Percentiles rank a stretch among this genome's conserved stretches.
Evolutionary conservation across 2,329 filamentous ascomycete species (phyloP).

Genomic region (Hansfordia pulvinata): DNA sequence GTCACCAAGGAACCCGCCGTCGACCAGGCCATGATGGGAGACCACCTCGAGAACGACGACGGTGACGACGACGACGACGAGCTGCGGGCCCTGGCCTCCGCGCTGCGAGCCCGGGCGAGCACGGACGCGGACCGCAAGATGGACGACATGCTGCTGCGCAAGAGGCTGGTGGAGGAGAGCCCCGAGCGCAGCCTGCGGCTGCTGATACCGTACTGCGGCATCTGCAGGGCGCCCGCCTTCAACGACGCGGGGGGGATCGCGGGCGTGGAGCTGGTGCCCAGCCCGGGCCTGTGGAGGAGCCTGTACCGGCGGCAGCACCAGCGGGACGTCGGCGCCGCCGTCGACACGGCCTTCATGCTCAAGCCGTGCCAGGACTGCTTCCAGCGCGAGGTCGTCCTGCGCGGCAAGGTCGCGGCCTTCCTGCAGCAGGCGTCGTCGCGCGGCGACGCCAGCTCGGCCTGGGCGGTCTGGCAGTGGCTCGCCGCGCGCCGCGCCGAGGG

Average conservation of each 20-base stretch:
- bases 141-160: conserved; percentile 1
- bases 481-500: conserved; percentile 3
- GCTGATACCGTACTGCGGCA: conserved; percentile 8
- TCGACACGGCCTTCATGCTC: conserved; percentile 8
- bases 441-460: conserved; percentile 3
- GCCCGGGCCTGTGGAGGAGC: conserved; percentile 8
- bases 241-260: conserved; percentile 3
- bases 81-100: neutral
- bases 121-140: neutral
- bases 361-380: conserved; percentile 9
- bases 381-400: conserved; percentile 6
- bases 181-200: conserved; percentile 6
- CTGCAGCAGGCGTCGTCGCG: conserved; percentile 3
- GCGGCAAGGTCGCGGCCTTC: conserved; percentile 4
- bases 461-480: conserved; percentile 10
- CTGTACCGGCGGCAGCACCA: neutral
- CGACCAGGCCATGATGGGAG: conserved; percentile 1
- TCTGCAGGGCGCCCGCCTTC: conserved; percentile 7
- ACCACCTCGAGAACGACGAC: neutral
- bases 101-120: neutral
- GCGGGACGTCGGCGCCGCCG: conserved; percentile 1
- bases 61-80: neutral
- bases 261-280: conserved; percentile 8
- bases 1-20: too few relatives aligned
- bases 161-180: conserved; percentile 2